Conservation (phyloP, 106 monocot species). For the Dendrobium catenatum region DNA sequence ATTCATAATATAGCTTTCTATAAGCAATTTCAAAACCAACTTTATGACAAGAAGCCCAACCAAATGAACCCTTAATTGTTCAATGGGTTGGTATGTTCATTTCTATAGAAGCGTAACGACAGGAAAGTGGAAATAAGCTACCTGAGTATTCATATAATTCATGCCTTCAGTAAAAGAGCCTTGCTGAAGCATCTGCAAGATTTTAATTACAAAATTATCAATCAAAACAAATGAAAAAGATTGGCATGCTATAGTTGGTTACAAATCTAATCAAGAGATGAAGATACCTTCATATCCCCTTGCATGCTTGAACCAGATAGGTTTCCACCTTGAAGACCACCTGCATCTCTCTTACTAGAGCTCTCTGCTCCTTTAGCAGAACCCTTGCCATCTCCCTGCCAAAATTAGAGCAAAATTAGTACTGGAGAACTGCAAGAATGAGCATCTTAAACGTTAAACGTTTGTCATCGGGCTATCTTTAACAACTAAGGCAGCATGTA, state of each 20-base stretch:
- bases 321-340: slow-evolving; percentile 22
- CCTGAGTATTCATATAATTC: slow-evolving; percentile 42
- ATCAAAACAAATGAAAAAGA: slow-evolving; percentile 1
- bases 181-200: slow-evolving; percentile 26
- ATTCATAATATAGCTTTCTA: not conserved
- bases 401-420: not conserved
- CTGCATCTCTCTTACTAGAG: slow-evolving; percentile 24
- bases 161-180: slow-evolving; percentile 35
- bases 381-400: slow-evolving; percentile 40
- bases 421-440: not conserved
- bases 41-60: not conserved
- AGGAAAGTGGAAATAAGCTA: slow-evolving; percentile 2
- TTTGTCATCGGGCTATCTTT: not conserved
- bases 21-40: not conserved
- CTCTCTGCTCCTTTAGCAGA: slow-evolving; percentile 25
- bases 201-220: not conserved
- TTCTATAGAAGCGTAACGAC: not conserved
- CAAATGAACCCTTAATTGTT: not conserved
- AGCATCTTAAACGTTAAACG: not conserved
- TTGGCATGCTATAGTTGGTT: not conserved
- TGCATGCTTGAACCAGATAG: slow-evolving; percentile 29
- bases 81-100: not conserved
- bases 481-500: not conserved
- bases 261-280: not conserved
- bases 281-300: slow-evolving; percentile 27